Base-by-base conservation (phyloP, 495 filamentous ascomycete genomes). In the Neurospora sp. region DNA sequence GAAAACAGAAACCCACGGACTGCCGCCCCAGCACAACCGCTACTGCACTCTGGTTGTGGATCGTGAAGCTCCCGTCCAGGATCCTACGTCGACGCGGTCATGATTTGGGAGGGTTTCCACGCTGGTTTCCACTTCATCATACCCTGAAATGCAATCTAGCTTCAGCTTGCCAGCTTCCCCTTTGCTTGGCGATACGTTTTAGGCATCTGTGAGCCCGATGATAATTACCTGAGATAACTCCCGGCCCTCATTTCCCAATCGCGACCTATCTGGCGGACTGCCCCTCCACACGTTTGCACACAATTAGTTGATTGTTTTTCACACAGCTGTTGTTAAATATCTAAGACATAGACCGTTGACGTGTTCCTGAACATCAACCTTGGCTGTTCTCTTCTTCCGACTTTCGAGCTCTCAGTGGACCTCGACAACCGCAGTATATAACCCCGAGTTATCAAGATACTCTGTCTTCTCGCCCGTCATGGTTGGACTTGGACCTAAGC, bases 401-500 rank as follows among this genome's bases (percentile, higher is more conserved):
- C 35, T 18, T 54, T 7, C 5, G 31, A 72, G 20, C 44, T 27
- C 35, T 12, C 71, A 16, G 20, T 66, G 37, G 35, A 70, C 60
- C 6, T 39, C 71, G n/a, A 70, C 71, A 72, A 37, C 46, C 72
- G 18, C 66, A 38, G 38, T 49, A 44, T 72, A 41, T 23, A 14
- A 31, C 37, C 31, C 62, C 20, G 7, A 23, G 39, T 14, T 20
- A 46, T 41, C 73, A 62, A 60, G 5, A 41, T 62, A 60, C 23
- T 31, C 27, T 35, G 18, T 27, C 39, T 69, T 73, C 3, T 74
- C 8, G 54, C 31, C 71, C 85, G 93, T 79, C 75, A 95, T 95
- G 92, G 91, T 93, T 76, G 91, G 90, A 80, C 80, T 92, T 76
- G 91, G 90, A 80, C 91, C 93, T 73, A 90, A 91, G 79, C 87